Evolutionary conservation across 306 rosid species (phyloP).

Genomic region (Gastrolobium villosum): DNA sequence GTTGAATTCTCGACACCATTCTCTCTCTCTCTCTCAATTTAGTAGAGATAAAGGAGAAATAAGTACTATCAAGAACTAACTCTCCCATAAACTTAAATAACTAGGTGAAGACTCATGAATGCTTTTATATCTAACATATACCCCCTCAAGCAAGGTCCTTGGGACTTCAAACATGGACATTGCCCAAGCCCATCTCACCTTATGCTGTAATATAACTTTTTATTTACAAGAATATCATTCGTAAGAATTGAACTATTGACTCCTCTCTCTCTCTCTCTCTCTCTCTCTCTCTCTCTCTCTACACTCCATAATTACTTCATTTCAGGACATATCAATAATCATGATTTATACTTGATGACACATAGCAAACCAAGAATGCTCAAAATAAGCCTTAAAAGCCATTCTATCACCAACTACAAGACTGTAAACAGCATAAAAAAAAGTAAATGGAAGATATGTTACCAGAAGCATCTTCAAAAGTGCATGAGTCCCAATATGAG

Average conservation of each 20-base stretch:
- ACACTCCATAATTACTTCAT: background rate
- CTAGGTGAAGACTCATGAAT: too few species aligned
- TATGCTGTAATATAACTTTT: too few species aligned
- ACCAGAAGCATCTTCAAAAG: conserved; percentile 92
- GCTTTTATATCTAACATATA: background rate
- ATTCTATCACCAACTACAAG: conserved; percentile 34
- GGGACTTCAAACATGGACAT: background rate
- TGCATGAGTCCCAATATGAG: conserved; percentile 92
- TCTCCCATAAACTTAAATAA: too few species aligned
- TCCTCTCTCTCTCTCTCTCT: background rate
- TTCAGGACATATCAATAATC: conserved; percentile 13
- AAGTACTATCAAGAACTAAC: too few species aligned
- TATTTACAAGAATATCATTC: background rate
- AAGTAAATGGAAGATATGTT: conserved; percentile 41
- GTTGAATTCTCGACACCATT: background rate
- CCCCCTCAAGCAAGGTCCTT: background rate
- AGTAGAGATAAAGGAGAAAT: too few species aligned
- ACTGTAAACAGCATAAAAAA: conserved; percentile 16
- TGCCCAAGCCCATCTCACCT: background rate
- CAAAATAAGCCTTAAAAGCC: background rate
- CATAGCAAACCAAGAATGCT: background rate
- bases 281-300: background rate
- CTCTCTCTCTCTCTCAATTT: background rate
- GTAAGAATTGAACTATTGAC: background rate
- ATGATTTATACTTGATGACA: background rate